Base-by-base conservation (phyloP, 768 basidiomycete species). In the Hypholoma sublateritium region DNA sequence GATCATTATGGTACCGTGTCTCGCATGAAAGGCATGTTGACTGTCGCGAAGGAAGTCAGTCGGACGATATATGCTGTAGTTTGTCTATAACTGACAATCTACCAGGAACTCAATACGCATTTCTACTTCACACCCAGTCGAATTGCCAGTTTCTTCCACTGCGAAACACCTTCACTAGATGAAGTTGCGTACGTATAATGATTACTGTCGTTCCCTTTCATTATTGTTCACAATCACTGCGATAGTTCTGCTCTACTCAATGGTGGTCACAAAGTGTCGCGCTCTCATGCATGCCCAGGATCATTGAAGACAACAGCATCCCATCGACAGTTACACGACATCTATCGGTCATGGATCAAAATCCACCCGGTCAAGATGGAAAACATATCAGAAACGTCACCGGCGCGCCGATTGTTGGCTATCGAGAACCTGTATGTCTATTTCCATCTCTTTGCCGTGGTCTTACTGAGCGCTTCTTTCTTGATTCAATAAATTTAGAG, bases 1-100 rank as follows among this genome's bases (percentile, higher is more conserved):
- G 75, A 77, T 39, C 80, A 79, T 39, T 98, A 95, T 66, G 87
- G 88, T 9, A 98, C 95, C 0, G 79, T 83, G 14, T 63, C 81
- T 0, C 80, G 97, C 52, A 98, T 99, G 88, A 90, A 88, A 71
- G 97, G 97, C 1, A 98, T 99, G 97, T 74, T 98, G 45, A 87
- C 89, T 6, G 81, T 97, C 2, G 95, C 95, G 0, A 83, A 86
- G 70, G 89, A 96, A 77, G 96, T 91, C 45, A 41, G 82, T 70
- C 13, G 21, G 50, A 12, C 36, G 21, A 17, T 34, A 42, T 46
- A 7, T 34, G 16, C 54, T 12, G 34, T 37, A 17, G 24, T n/a
- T 24, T 41, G 17, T 50, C 32, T 25, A 45, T 48, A 16, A 51
- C 28, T 58, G 0, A 25, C 17, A 44, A 17, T 47, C 19, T 55